phyloP scores from a whole-genome alignment of 345 rosid genomes.

The Eucalyptus cloeziana region DNA sequence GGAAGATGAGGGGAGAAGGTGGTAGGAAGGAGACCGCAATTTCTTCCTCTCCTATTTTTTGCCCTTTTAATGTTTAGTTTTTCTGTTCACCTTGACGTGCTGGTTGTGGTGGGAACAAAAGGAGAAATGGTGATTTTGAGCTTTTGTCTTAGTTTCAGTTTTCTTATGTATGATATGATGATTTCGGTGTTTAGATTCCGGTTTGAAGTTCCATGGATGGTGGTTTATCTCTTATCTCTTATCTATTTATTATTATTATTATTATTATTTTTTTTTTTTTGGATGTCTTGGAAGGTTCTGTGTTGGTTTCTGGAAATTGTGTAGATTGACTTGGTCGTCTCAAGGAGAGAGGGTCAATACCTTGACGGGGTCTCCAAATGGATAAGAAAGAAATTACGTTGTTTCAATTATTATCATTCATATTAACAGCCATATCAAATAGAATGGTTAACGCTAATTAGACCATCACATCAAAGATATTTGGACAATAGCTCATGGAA shows the following conservation, averaged over 20 bases:
- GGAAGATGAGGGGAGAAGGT: background rate
- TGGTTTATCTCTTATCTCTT: background rate
- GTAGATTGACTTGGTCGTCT: background rate
- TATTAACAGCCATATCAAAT: too few species aligned
- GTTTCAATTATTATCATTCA: too few species aligned
- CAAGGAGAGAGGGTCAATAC: background rate
- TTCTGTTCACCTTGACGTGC: background rate
- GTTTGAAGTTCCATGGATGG: background rate
- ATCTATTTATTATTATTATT: too few species aligned
- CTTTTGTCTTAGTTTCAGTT: background rate
- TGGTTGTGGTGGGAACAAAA: background rate
- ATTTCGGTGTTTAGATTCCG: background rate
- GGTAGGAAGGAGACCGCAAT: background rate
- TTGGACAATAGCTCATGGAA: fast-evolving
- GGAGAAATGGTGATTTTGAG: background rate
- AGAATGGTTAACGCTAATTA: fast-evolving
- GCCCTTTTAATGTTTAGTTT: background rate
- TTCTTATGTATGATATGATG: background rate
- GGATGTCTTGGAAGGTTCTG: background rate
- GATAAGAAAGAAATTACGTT: background rate
- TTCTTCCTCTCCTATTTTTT: background rate
- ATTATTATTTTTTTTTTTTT: too few species aligned
- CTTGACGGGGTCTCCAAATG: background rate
- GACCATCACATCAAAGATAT: background rate
- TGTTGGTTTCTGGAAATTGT: background rate